Conservation (phyloP, 495 filamentous ascomycete species). For the Sporormia fimetaria region DNA sequence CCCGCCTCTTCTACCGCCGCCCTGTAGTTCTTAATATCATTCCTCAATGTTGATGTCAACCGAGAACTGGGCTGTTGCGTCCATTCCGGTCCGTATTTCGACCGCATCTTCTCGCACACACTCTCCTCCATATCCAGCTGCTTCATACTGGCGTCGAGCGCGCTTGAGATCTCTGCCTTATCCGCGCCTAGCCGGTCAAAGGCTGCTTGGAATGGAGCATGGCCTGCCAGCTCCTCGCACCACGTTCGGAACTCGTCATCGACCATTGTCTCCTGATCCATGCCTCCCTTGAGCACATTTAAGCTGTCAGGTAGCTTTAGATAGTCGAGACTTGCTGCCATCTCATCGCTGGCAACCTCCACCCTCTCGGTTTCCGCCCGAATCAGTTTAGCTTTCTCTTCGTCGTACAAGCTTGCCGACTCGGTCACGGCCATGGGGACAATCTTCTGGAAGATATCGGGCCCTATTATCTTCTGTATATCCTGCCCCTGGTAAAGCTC, state of each 20-base stretch:
- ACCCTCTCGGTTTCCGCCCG: constrained; percentile 88
- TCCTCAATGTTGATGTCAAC: constrained; percentile 74
- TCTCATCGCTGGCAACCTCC: constrained; percentile 82
- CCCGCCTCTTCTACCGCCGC: constrained; percentile 83
- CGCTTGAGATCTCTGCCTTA: constrained; percentile 57
- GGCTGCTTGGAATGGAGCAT: constrained; percentile 60
- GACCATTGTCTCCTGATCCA: constrained; percentile 72
- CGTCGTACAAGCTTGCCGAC: constrained; percentile 91
- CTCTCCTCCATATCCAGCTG: constrained; percentile 92
- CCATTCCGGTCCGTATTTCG: constrained; percentile 93
- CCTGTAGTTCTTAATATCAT: constrained; percentile 74
- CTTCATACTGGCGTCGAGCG: constrained; percentile 69
- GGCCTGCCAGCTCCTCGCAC: constrained; percentile 82
- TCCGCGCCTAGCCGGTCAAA: constrained; percentile 69
- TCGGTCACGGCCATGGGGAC: constrained; percentile 95
- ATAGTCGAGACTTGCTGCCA: constrained; percentile 91
- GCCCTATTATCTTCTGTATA: constrained; percentile 90
- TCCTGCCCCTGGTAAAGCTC: constrained; percentile 95
- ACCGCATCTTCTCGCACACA: constrained; percentile 98
- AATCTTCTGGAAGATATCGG: constrained; percentile 93
- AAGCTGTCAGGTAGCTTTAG: constrained; percentile 79
- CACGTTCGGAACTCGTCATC: constrained; percentile 87
- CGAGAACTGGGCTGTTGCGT: constrained; percentile 89
- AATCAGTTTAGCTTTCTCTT: constrained; percentile 94
- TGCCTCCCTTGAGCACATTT: constrained; percentile 83